Base-by-base conservation (phyloP, 2,329 filamentous ascomycete species). In the Pseudocercospora eumusae region DNA sequence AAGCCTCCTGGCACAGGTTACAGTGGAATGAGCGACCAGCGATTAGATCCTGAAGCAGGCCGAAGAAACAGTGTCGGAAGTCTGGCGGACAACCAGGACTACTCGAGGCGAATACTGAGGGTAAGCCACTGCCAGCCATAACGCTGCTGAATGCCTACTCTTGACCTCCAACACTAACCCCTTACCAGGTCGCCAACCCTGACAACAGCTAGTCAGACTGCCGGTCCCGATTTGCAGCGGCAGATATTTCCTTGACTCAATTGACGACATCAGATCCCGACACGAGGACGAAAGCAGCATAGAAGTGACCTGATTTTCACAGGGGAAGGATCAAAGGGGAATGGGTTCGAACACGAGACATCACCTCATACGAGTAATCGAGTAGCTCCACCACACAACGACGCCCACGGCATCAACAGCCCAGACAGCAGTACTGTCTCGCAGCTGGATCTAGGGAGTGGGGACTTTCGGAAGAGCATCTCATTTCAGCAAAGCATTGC, bases 81-180 rank as follows among this genome's bases (percentile, higher is more conserved):
- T 78, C 97, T 98, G 76, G 93, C 93, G 60, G 67, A 69, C 49
- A 96, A 97, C 78, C 88, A 96, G 78, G 93, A 98, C 77, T 98
- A 97, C 80, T 97, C 95, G 64, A 88, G 93, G 80, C 90, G 91
- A 79, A 97, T 98, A 78, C 85, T 98, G 74, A 91, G 96, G 87
- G 93, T 96, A 84, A 69, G 85, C 15, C n/a, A n/a, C n/a, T n/a
- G n/a, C n/a, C n/a, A n/a, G n/a, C n/a, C 36, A 33, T 15, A 2
- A 33, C 31, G 42, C 18, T 11, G 18, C 18, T 21, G 5, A 15
- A 47, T 23, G n/a, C 10, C 2, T n/a, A 49, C 15, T 25, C 8
- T 3, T 3, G 20, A 49, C 15, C 21, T 47, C 13, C 23, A 54
- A 8, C 15, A 36, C 61, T 64, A 40, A 64, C 54, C 25, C 3